phyloP scores from a whole-genome alignment of 2,329 filamentous ascomycete genomes.

The Penicillium sp. region DNA sequence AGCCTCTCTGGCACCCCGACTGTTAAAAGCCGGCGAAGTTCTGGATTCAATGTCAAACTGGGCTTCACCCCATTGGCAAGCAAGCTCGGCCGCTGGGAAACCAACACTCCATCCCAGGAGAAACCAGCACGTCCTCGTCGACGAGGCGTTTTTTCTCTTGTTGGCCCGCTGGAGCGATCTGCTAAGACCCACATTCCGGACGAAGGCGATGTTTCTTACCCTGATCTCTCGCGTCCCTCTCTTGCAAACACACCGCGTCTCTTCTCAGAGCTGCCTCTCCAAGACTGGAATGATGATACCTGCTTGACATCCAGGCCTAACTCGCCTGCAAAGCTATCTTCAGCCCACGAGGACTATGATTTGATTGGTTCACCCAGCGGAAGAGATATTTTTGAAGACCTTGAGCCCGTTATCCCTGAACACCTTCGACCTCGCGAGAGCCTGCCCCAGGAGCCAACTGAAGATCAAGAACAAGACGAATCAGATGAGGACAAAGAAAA shows the following conservation, averaged over 20 bases:
- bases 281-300: conserved; percentile 5
- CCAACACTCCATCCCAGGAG: conserved; percentile 55
- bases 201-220: conserved; percentile 21
- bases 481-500: conserved; percentile 33
- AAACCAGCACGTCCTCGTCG: conserved; percentile 28
- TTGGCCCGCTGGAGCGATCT: conserved; percentile 22
- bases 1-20: conserved; percentile 16
- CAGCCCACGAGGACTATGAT: conserved; percentile 8
- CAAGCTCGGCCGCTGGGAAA: conserved; percentile 63
- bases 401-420: conserved; percentile 5
- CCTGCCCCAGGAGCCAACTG: not conserved
- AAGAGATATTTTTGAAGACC: conserved; percentile 27
- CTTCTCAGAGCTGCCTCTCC: conserved; percentile 16
- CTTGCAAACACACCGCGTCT: conserved; percentile 18
- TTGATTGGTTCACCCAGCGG: conserved; percentile 9
- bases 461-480: conserved; percentile 12
- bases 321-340: conserved; percentile 4
- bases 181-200: conserved; percentile 10
- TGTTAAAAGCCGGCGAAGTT: conserved; percentile 9
- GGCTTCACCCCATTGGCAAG: conserved; percentile 66
- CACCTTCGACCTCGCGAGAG: not conserved
- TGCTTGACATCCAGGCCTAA: conserved; percentile 16
- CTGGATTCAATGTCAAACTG: conserved; percentile 34
- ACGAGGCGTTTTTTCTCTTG: conserved; percentile 39
- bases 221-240: conserved; percentile 20